A percentile compares a stretch with the other conserved stretches of the same genome.
These are phyloP conservation scores for Rubroboletus satanas DNA, from an alignment of 768 basidiomycete species.

Conservation along the genomic window DNA sequence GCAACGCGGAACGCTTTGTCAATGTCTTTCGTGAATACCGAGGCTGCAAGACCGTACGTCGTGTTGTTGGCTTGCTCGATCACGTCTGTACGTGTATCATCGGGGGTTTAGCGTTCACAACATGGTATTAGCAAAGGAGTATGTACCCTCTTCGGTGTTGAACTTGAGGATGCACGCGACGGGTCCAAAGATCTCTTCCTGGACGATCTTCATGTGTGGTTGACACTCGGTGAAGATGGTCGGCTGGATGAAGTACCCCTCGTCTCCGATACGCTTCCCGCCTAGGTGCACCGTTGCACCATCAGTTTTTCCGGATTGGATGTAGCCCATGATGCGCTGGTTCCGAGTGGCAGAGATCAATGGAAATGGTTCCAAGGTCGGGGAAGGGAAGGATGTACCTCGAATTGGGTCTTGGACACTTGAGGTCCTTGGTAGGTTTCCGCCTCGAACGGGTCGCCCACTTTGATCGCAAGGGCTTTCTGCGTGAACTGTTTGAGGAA, in stretches of 20 bases:
- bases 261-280: constrained; percentile 1
- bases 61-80: constrained; percentile 10
- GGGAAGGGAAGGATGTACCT: not conserved
- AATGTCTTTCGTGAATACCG: constrained; percentile 21
- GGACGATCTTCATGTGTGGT: constrained; percentile 12
- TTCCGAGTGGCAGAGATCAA: not conserved
- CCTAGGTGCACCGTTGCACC: constrained; percentile 4
- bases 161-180: constrained; percentile 10
- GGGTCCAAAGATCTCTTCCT: constrained; percentile 10
- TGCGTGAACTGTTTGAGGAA: constrained; percentile 1
- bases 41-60: constrained; percentile 8
- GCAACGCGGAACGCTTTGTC: constrained; percentile 40
- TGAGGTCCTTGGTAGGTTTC: constrained; percentile 10
- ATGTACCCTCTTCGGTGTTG: constrained; percentile 3
- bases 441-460: constrained; percentile 2
- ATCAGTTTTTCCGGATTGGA: constrained; percentile 2
- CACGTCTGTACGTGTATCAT: not conserved
- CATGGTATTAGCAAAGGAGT: not conserved
- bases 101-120: not conserved
- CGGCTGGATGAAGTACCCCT: constrained; percentile 11
- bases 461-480: constrained; percentile 8
- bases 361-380: not conserved
- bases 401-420: constrained; percentile 9
- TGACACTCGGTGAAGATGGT: constrained; percentile 8
- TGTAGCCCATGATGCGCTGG: constrained; percentile 13